Evolutionary conservation across 2,329 filamentous ascomycete genomes (phyloP), one percentile per base, ranked within the genome.

Genomic region (Didymella pinodella): DNA sequence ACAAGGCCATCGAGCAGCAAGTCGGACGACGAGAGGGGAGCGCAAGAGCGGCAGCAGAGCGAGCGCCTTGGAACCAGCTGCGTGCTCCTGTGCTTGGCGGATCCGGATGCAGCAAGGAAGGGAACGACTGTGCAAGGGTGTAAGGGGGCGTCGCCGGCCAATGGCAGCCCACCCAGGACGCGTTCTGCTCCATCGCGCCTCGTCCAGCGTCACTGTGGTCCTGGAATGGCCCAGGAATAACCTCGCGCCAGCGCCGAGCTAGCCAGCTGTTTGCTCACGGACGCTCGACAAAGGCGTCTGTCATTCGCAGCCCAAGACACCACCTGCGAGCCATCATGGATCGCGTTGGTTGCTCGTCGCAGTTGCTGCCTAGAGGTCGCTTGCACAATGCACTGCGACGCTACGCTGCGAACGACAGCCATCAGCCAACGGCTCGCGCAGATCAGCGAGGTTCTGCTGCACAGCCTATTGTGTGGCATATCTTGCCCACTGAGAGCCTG

Each of bases 31-130:
- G 20, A 49, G 54, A 57, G 51, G 49, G 29, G 31, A 40, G 34
- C 32, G 45, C 28, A 20, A 40, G 49, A 46, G 48, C 38, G 47
- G 57, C 48, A 61, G 59, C 56, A 51, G 25, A 56, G 49, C 58
- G 45, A 54, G 61, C 54, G 48, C 44, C 57, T 54, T 53, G 57
- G 63, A 56, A 53, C 54, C 55, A 58, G 61, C 59, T 61, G 59
- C 59, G 45, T 53, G 51, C 26, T 54, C 26, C 25, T 53, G 53
- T 3, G 55, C 52, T 61, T 57, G 57, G 61, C 55, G 59, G 48
- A 58, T 41, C 50, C 31, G 49, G 49, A 54, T 48, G 56, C 68
- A 54, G 69, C 69, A 72, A 71, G 69, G 71, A 65, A 72, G 67
- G 64, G 64, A 53, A 66, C 66, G 64, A 67, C 58, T 57, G 65